These are phyloP conservation scores for Diutina rugosa DNA, from an alignment of 1,139 yeast species.

Conservation along the genomic window DNA sequence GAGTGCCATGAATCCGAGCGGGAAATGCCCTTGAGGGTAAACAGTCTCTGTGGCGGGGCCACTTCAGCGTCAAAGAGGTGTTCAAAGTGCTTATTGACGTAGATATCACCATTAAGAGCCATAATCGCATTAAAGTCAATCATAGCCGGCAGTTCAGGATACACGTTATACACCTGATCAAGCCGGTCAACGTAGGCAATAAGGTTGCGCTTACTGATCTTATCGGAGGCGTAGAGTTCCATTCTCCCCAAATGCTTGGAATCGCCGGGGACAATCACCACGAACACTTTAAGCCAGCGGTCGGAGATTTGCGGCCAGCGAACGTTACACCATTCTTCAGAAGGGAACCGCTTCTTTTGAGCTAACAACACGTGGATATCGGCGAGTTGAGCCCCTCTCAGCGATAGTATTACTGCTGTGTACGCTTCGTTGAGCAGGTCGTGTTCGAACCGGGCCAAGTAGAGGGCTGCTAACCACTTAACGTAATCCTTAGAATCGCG, in stretches of 20 bases:
- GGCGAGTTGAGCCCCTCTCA: slow-evolving; percentile 39
- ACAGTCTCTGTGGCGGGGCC: background rate
- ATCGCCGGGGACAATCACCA: slow-evolving; percentile 31
- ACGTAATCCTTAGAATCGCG: slow-evolving; percentile 18
- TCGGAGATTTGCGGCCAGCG: slow-evolving; percentile 42
- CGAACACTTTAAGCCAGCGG: slow-evolving; percentile 40
- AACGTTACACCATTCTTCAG: slow-evolving; percentile 44
- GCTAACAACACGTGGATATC: slow-evolving; percentile 41
- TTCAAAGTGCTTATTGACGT: slow-evolving; percentile 29
- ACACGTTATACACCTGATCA: slow-evolving; percentile 32
- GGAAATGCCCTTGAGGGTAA: background rate
- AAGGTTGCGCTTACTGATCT: slow-evolving; percentile 29
- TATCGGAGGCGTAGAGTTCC: slow-evolving; percentile 34
- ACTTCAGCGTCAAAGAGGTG: slow-evolving; percentile 9
- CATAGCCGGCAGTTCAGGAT: slow-evolving; percentile 40
- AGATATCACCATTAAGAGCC: slow-evolving; percentile 37
- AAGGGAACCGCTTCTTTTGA: slow-evolving; percentile 29
- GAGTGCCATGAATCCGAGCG: slow-evolving; percentile 1
- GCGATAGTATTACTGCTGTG: slow-evolving; percentile 12
- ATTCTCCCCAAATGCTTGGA: slow-evolving; percentile 30
- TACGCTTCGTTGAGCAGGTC: slow-evolving; percentile 13
- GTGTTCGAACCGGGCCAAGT: slow-evolving; percentile 36
- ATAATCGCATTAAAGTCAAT: slow-evolving; percentile 41
- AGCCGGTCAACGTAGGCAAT: slow-evolving; percentile 32
- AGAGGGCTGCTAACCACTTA: slow-evolving; percentile 33